Evolutionary conservation across 768 basidiomycete species (phyloP).

Genomic region (Tylopilus sp.): DNA sequence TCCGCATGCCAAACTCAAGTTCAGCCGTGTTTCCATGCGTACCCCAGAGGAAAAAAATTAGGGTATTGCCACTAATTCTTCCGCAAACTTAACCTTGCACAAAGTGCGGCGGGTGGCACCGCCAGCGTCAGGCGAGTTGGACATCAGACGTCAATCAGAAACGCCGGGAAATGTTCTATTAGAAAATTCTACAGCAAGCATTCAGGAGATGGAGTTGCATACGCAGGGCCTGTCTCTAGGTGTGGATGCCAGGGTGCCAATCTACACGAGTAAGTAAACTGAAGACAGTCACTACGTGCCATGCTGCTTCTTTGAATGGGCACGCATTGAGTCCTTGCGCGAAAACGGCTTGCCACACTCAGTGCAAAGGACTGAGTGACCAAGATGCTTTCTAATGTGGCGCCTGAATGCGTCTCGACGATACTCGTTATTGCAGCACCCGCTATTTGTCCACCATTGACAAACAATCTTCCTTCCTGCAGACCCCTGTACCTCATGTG

Average conservation of each 20-base stretch:
- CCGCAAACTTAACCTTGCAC: neutral
- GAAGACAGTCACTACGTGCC: neutral
- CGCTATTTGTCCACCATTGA: neutral
- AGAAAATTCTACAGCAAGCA: neutral
- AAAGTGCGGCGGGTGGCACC: neutral
- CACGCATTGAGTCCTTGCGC: neutral
- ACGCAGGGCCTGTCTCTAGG: neutral
- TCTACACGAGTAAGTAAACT: neutral
- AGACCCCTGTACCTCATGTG: slow-evolving; percentile 4
- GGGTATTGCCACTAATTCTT: neutral
- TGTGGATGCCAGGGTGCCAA: too few relatives aligned
- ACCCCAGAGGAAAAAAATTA: neutral
- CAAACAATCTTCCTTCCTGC: neutral
- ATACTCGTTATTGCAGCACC: neutral
- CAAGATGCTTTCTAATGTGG: slow-evolving; percentile 6
- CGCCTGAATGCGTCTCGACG: slow-evolving; percentile 4
- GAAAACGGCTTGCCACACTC: slow-evolving; percentile 4
- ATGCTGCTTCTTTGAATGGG: slow-evolving; percentile 2
- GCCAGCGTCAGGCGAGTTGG: neutral
- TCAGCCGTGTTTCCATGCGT: too few relatives aligned
- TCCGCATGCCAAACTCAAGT: too few relatives aligned
- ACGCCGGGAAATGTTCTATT: neutral
- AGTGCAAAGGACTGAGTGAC: neutral
- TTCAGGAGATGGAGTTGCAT: neutral
- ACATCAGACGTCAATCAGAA: too few relatives aligned